Base-by-base conservation (phyloP, 768 basidiomycete species). In the Tephrocybe sp. region DNA sequence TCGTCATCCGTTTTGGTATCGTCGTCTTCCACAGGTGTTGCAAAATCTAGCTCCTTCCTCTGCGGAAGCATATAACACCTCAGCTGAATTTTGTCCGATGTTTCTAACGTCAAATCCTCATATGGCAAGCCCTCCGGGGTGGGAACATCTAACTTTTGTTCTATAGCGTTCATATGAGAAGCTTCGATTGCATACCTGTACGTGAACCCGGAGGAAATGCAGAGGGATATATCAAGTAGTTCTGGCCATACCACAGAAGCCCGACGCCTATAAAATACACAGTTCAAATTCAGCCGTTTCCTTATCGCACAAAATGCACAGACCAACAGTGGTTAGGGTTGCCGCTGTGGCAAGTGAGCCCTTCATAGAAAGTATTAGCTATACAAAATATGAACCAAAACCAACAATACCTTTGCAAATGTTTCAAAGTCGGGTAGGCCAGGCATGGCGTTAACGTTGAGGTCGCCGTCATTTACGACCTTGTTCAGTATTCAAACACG, bases 221-320 rank as follows among this genome's bases (percentile, higher is more conserved):
- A 14, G 91, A 85, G 0, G 94, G 94, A 65, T 96, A 98, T 64
- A 98, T 95, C 46, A 98, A 74, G 58, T 80, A 87, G 63, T 85
- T 87, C 65, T 98, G 94, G 23, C 89, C 91, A 57, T 88, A 87
- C 68, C 88, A 93, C 14, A 92, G 77, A 32, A 94, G 75, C 9
- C 87, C 85, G 44, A 78, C 79, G 52, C 83, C 88, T 89, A 57
- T 17, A 14, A 6, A 51, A 34, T 40, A 32, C n/a, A 19, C 16
- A 7, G 38, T 36, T 34, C 39, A 48, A 62, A 41, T 54, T 45
- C 33, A 42, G 16, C n/a, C 33, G 34, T 35, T 32, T 22, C 19
- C 51, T 51, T 26, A 34, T 31, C 31, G 11, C 32, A 16, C 9
- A 35, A 45, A 26, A 26, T 19, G 39, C 16, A 67, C 71, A 42